Percentiles rank a stretch among this genome's conserved stretches.
These are phyloP conservation scores for Aureobasidium sp. DNA, from an alignment of 2,329 filamentous ascomycete genomes.

Conservation along the genomic window DNA sequence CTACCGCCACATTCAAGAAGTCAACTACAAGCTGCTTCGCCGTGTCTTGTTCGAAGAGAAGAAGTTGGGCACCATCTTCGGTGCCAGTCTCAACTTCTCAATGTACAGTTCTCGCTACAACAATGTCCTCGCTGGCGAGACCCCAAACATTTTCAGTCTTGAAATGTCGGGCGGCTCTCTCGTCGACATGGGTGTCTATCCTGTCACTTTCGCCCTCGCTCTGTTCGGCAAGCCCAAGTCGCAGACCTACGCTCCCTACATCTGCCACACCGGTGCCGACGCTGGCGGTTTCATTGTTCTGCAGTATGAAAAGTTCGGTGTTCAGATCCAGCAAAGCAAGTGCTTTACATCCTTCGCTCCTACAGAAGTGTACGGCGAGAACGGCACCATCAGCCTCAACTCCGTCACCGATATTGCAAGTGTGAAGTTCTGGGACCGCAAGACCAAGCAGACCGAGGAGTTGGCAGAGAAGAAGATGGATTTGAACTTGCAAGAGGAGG, in stretches of 20 bases:
- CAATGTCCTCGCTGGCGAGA: constrained; percentile 40
- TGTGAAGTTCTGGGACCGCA: constrained; percentile 37
- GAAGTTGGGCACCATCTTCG: constrained; percentile 37
- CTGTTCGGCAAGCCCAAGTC: constrained; percentile 40
- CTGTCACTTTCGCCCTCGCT: constrained; percentile 40
- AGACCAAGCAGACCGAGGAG: constrained; percentile 37
- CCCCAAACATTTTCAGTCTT: constrained; percentile 44
- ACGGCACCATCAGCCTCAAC: constrained; percentile 39
- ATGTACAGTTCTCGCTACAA: constrained; percentile 42
- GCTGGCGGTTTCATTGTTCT: constrained; percentile 40
- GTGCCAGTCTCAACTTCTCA: constrained; percentile 39
- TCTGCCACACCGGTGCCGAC: constrained; percentile 40
- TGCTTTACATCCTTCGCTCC: constrained; percentile 39
- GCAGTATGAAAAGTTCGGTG: constrained; percentile 38
- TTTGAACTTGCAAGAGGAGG: constrained; percentile 43
- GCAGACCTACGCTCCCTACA: constrained; percentile 37
- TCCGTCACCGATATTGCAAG: constrained; percentile 40
- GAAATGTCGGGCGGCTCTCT: constrained; percentile 42
- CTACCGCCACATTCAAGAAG: constrained; percentile 44
- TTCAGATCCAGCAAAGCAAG: constrained; percentile 39
- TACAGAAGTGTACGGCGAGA: constrained; percentile 43
- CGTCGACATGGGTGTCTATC: constrained; percentile 45
- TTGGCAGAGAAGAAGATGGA: constrained; percentile 35
- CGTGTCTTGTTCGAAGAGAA: constrained; percentile 28
- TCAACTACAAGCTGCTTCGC: constrained; percentile 41